Conservation (phyloP, 805 yeast species). For the Kuraishia capsulata region DNA sequence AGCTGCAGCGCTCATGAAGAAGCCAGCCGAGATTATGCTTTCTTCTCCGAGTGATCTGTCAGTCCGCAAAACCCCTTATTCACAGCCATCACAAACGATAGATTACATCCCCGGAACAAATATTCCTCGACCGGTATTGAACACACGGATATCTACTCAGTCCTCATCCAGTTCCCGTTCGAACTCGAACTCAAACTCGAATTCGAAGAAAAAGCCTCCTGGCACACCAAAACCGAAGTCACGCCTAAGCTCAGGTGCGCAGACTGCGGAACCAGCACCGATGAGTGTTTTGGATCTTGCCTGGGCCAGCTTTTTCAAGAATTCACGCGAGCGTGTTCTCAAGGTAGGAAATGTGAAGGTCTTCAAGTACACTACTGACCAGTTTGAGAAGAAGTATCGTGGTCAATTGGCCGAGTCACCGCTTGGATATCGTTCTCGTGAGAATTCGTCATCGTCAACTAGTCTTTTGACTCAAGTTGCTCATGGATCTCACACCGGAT, state of each 20-base stretch:
- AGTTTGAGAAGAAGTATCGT: conserved; percentile 45
- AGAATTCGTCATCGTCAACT: conserved; percentile 11
- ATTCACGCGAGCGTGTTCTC: conserved; percentile 51
- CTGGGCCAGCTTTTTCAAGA: conserved; percentile 46
- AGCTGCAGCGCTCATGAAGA: conserved; percentile 9
- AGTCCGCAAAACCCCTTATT: not conserved
- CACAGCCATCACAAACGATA: not conserved
- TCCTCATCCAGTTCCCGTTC: conserved; percentile 3
- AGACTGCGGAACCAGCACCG: not conserved
- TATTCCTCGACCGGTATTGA: conserved; percentile 42
- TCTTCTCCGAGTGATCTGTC: not conserved
- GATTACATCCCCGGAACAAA: conserved; percentile 48
- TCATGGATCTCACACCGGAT: conserved; percentile 31
- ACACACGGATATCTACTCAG: conserved; percentile 18
- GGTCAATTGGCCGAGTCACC: conserved; percentile 56
- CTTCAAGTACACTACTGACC: conserved; percentile 32
- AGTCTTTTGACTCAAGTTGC: conserved; percentile 34
- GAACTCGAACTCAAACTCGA: not conserved
- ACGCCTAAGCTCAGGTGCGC: not conserved
- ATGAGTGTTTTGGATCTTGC: conserved; percentile 39
- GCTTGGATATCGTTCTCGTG: conserved; percentile 35
- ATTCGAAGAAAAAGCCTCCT: conserved; percentile 2
- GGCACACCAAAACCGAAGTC: conserved; percentile 1
- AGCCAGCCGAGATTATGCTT: conserved; percentile 4
- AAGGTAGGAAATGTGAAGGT: conserved; percentile 47